Conservation (phyloP, 1,284 basidiomycete genomes). For the Coniophora puteana region DNA sequence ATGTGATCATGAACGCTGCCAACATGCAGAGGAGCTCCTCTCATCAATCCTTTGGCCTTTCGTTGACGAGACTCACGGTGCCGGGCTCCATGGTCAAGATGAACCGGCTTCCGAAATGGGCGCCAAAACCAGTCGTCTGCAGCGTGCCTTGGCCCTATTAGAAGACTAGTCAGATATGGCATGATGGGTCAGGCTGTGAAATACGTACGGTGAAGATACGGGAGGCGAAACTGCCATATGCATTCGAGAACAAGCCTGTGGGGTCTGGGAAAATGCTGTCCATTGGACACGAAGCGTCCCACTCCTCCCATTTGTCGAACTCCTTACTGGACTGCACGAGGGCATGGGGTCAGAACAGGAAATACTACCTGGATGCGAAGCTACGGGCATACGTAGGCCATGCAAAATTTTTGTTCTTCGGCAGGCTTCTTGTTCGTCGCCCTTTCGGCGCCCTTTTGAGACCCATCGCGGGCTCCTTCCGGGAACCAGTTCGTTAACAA, state of each 20-base stretch:
- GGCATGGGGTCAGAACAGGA: not conserved
- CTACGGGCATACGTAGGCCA: constrained; percentile 71
- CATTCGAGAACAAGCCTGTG: constrained; percentile 77
- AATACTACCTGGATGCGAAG: not conserved
- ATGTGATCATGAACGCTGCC: constrained; percentile 80
- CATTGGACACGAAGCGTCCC: constrained; percentile 48
- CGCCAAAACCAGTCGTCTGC: constrained; percentile 91
- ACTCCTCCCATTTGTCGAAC: constrained; percentile 35
- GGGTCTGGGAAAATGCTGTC: constrained; percentile 59
- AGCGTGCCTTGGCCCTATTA: constrained; percentile 78
- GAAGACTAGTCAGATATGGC: constrained; percentile 11
- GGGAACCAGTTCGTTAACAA: too few species aligned
- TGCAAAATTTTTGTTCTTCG: constrained; percentile 65
- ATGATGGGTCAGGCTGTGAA: not conserved
- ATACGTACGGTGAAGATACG: constrained; percentile 71
- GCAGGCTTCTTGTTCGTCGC: constrained; percentile 95
- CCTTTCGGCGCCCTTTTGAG: too few species aligned
- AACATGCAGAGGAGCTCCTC: constrained; percentile 77
- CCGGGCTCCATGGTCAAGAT: constrained; percentile 97
- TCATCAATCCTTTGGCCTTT: constrained; percentile 87
- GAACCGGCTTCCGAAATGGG: constrained; percentile 87
- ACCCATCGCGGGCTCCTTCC: constrained; percentile 67
- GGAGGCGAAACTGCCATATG: constrained; percentile 47
- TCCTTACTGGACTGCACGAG: constrained; percentile 40
- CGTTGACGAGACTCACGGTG: constrained; percentile 84